A percentile compares a stretch with the other conserved stretches of the same genome.
These are phyloP conservation scores for Microdochium trichocladiopsis DNA, from an alignment of 2,329 filamentous ascomycete species.

Conservation along the genomic window DNA sequence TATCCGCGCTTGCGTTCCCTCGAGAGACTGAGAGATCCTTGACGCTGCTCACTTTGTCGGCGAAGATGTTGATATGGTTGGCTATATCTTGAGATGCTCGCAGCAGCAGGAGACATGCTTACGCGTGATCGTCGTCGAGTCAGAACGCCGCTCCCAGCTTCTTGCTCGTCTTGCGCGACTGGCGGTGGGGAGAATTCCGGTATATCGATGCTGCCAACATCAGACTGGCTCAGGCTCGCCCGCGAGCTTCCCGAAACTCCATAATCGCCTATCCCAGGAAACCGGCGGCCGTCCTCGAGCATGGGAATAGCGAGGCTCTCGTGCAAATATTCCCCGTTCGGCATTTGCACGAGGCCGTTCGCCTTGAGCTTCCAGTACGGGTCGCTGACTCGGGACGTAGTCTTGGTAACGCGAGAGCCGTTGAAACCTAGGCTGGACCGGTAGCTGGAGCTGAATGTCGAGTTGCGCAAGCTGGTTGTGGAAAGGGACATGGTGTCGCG, in stretches of 20 bases:
- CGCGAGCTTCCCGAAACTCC: constrained; percentile 14
- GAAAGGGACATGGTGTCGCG: constrained; percentile 19
- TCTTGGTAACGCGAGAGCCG: constrained; percentile 21
- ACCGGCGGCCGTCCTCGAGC: constrained; percentile 30
- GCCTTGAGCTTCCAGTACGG: constrained; percentile 28
- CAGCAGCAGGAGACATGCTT: neutral
- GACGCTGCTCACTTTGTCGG: neutral
- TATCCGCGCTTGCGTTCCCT: neutral
- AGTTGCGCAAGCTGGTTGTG: constrained; percentile 20
- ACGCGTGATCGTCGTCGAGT: neutral
- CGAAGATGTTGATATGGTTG: neutral
- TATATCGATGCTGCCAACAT: neutral
- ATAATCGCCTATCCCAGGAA: constrained; percentile 27
- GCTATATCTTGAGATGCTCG: neutral
- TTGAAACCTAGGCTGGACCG: constrained; percentile 23
- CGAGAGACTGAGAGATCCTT: neutral
- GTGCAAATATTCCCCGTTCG: constrained; percentile 45
- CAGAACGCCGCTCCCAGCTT: neutral
- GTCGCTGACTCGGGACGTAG: constrained; percentile 17
- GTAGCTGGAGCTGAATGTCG: constrained; percentile 24
- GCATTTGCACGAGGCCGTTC: constrained; percentile 38
- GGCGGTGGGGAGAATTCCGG: neutral
- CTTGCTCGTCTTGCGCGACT: neutral
- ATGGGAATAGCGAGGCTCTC: constrained; percentile 42
- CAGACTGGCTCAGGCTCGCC: neutral